Base-by-base conservation (phyloP, 2,329 filamentous ascomycete genomes). In the Trichoderma sp. region DNA sequence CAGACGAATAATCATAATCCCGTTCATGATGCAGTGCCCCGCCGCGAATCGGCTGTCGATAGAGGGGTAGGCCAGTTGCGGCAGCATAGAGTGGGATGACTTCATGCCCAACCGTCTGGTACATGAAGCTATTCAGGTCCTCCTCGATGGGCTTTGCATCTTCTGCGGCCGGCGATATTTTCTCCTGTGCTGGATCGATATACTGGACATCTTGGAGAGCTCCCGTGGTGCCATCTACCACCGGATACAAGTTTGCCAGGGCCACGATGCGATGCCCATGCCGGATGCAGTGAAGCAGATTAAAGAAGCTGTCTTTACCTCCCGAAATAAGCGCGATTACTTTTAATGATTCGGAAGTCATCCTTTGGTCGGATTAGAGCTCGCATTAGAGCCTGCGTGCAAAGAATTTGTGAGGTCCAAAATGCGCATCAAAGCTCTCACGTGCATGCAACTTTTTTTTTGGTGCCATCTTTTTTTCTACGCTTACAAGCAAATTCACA, bases 41-140 rank as follows among this genome's bases (percentile, higher is more conserved):
- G 51, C 95, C 96, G 1, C 79, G 77, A 73, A 98, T 97, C 65
- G 88, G 83, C 73, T 90, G 87, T 24, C 96, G 90, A 79, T 96
- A 97, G 2, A 99, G 84, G 28, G 95, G 95, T 39, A 98, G 84
- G 0, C 86, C 89, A 1, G 97, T 89, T 39, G 93, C 94, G 59
- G 87, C 80, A 70, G 90, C 89, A 77, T 97, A 98, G 18, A 97
- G 85, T 2, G 94, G 93, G 68, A 98, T 90, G 21, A 97, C 83
- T 69, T 89, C 86, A 80, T 98, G 93, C 14, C 96, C 96, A 70
- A 97, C 92, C 3, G 96, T 99, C 83, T 99, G 96, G 83, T 98
- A 99, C 96, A 99, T 99, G 89, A 96, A 98, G 82, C 94, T 97
- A 80, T 99, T 93, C 74, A 97, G 85, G 78, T 98, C 82, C 59